phyloP scores from a whole-genome alignment of 441 rosid species.

The Pelargonium cotyledonis region DNA sequence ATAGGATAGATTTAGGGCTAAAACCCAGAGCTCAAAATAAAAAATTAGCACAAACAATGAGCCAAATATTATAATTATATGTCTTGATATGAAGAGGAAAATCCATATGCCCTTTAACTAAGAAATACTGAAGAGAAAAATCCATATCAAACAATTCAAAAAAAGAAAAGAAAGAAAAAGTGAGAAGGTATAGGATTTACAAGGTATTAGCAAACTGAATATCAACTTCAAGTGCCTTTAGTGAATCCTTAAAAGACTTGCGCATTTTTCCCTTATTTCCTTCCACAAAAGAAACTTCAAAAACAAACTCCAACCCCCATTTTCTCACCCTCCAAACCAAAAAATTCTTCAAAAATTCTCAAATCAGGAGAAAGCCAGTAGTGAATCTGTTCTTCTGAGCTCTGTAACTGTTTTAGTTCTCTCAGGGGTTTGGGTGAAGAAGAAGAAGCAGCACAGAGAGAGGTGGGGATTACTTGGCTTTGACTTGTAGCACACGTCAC shows the following conservation, averaged over 20 bases:
- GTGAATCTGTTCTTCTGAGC: conserved; percentile 4
- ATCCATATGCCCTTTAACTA: neutral
- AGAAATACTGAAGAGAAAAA: neutral
- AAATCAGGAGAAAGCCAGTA: conserved; percentile 1
- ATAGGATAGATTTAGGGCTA: neutral
- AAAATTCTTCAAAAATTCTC: neutral
- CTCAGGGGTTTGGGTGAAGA: neutral
- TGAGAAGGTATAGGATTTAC: conserved; percentile 34
- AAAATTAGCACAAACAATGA: neutral
- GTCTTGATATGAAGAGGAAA: neutral
- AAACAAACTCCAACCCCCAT: conserved; percentile 19
- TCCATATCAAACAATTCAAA: conserved; percentile 1
- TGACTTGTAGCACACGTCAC: conserved; percentile 82
- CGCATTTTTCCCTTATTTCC: conserved; percentile 41
- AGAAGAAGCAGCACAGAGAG: conserved; percentile 18
- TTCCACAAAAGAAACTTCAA: neutral
- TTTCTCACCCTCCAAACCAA: conserved; percentile 11
- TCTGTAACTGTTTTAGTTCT: conserved; percentile 1
- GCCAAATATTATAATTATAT: neutral
- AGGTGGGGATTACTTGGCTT: conserved; percentile 19
- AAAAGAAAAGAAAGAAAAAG: neutral
- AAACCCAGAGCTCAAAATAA: neutral
- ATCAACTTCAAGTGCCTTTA: conserved; percentile 98
- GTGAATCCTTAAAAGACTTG: conserved; percentile 92
- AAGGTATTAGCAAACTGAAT: conserved; percentile 92